Conservation (phyloP, 441 rosid genomes). For the Euphorbia schlechtendalii region DNA sequence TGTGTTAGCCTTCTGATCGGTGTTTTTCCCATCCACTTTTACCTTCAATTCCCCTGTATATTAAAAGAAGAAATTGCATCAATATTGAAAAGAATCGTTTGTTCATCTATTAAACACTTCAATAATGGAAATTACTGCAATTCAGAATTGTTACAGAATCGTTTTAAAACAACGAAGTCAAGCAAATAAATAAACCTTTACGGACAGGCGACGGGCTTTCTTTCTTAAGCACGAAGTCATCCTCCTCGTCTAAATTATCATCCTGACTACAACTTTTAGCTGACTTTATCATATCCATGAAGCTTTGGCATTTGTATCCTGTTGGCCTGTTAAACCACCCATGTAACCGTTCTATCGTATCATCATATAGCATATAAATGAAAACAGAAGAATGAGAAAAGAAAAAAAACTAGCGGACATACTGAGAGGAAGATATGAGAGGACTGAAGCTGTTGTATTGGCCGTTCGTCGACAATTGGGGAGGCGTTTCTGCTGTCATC, state of each 20-base stretch:
- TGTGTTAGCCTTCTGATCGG: slow-evolving; percentile 71
- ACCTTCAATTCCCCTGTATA: slow-evolving; percentile 51
- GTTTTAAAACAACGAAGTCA: background rate
- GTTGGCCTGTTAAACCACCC: slow-evolving; percentile 41
- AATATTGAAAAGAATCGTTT: background rate
- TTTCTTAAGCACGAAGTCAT: slow-evolving; percentile 46
- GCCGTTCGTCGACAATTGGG: slow-evolving; percentile 50
- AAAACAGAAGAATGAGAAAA: background rate
- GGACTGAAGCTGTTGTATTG: slow-evolving; percentile 56
- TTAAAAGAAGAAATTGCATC: background rate
- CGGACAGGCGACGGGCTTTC: slow-evolving; percentile 52
- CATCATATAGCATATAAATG: too few relatives aligned
- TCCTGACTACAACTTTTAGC: slow-evolving; percentile 59
- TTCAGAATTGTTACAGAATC: background rate
- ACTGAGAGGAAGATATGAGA: slow-evolving; percentile 56
- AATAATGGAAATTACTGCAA: background rate
- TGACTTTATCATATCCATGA: slow-evolving; percentile 83
- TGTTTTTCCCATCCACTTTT: slow-evolving; percentile 54
- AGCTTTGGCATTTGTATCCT: slow-evolving; percentile 61
- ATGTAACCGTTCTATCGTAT: background rate
- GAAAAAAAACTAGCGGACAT: slow-evolving; percentile 14
- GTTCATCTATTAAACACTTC: background rate
- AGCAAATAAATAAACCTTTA: slow-evolving; percentile 34
- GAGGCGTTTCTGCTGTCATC: slow-evolving; percentile 38
- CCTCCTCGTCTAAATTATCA: slow-evolving; percentile 69